Conservation (phyloP, 805 yeast genomes). For the Metschnikowia sp. region DNA sequence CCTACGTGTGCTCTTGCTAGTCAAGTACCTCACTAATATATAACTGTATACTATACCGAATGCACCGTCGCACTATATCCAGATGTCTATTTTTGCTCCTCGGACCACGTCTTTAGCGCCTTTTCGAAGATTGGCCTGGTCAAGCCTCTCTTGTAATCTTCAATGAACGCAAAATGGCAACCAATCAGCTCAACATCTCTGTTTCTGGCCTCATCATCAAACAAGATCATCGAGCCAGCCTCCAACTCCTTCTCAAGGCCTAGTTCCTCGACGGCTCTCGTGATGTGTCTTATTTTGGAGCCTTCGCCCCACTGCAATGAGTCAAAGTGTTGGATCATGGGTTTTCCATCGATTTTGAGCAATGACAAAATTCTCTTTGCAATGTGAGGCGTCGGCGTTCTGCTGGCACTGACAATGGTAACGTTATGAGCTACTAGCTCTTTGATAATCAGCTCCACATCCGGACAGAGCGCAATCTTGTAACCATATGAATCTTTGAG, state of each 20-base stretch:
- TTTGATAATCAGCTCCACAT: constrained; percentile 60
- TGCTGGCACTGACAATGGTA: constrained; percentile 64
- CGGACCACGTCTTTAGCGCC: constrained; percentile 35
- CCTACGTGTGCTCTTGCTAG: constrained; percentile 6
- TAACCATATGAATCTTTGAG: constrained; percentile 56
- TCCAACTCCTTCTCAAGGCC: constrained; percentile 47
- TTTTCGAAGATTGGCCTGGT: constrained; percentile 51
- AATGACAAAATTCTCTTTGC: constrained; percentile 60
- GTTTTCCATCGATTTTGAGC: constrained; percentile 51
- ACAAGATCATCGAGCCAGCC: constrained; percentile 43
- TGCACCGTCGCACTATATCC: not conserved
- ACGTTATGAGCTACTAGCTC: constrained; percentile 49
- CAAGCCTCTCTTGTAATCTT: constrained; percentile 54
- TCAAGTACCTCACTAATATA: constrained; percentile 4
- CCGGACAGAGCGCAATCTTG: constrained; percentile 56
- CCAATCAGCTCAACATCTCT: constrained; percentile 70
- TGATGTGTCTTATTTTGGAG: constrained; percentile 56
- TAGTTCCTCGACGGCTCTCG: constrained; percentile 44
- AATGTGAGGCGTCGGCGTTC: constrained; percentile 77
- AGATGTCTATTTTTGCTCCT: not conserved
- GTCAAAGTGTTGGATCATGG: constrained; percentile 52
- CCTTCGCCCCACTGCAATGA: constrained; percentile 69
- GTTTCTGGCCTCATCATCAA: constrained; percentile 79
- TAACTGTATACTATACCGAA: not conserved
- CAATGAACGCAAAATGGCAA: constrained; percentile 64